Conservation (phyloP, 768 basidiomycete species). For the Auricularia sp. region DNA sequence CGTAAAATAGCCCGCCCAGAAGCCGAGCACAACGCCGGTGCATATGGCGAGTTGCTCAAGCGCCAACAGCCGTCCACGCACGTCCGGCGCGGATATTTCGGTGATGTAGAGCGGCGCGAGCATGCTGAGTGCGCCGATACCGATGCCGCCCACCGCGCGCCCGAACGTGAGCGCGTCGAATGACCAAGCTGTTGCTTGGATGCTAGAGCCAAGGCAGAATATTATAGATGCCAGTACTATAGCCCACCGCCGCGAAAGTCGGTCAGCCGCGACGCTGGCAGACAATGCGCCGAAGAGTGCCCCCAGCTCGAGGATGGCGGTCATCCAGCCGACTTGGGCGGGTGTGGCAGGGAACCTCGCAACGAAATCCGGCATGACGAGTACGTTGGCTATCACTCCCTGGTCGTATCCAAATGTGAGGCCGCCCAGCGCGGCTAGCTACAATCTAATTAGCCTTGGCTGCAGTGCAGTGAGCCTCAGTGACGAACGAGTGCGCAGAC, state of each 20-base stretch:
- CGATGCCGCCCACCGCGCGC: conserved; percentile 65
- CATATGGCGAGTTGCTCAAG: conserved; percentile 77
- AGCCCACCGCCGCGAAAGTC: conserved; percentile 52
- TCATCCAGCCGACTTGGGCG: conserved; percentile 67
- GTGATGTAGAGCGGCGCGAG: conserved; percentile 75
- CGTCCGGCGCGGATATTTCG: conserved; percentile 73
- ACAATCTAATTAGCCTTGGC: neutral
- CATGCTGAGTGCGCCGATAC: conserved; percentile 75
- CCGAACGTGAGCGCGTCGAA: conserved; percentile 54
- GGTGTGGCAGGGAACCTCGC: conserved; percentile 59
- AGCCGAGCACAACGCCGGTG: conserved; percentile 69
- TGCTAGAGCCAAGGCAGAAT: conserved; percentile 60
- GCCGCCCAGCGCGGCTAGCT: conserved; percentile 38
- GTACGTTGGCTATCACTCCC: conserved; percentile 76
- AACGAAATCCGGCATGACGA: conserved; percentile 72
- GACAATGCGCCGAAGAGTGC: conserved; percentile 65
- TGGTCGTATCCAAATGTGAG: conserved; percentile 78
- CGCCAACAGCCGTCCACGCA: conserved; percentile 67
- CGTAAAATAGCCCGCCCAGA: conserved; percentile 73
- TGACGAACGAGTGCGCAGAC: neutral
- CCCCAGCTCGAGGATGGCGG: conserved; percentile 73
- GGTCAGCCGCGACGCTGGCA: conserved; percentile 60
- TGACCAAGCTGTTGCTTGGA: conserved; percentile 53
- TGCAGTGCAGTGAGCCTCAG: neutral
- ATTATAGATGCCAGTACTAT: conserved; percentile 62